Evolutionary conservation across 305 asterid genomes (phyloP).

Genomic region (Solanum aculeatissimum): DNA sequence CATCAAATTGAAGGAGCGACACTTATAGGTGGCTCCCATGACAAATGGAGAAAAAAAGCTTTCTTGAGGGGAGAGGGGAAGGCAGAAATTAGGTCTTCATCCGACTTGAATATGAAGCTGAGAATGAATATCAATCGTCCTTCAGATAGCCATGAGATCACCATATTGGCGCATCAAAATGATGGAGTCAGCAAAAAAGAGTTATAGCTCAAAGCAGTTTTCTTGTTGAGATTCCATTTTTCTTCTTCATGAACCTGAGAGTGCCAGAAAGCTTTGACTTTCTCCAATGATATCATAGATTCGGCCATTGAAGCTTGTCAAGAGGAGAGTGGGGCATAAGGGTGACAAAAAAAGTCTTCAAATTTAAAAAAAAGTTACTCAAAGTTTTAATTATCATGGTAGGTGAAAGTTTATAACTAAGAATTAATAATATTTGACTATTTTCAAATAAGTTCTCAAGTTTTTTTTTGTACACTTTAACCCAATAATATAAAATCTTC

Average conservation of each 20-base stretch:
- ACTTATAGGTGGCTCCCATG: neutral
- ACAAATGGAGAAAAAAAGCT: neutral
- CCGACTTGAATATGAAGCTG: neutral
- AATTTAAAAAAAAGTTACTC: too few relatives aligned
- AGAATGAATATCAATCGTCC: neutral
- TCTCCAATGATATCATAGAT: conserved; percentile 36
- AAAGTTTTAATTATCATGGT: too few relatives aligned
- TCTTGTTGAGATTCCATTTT: conserved; percentile 68
- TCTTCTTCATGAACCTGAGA: conserved; percentile 76
- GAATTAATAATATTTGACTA: too few relatives aligned
- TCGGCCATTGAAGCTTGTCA: conserved; percentile 36
- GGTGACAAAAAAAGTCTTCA: neutral
- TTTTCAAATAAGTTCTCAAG: too few relatives aligned
- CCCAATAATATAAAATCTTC: too few relatives aligned
- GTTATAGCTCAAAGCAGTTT: conserved; percentile 59
- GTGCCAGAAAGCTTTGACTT: conserved; percentile 61
- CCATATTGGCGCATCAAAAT: conserved; percentile 71
- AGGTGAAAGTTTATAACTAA: too few relatives aligned
- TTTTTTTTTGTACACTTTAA: too few relatives aligned
- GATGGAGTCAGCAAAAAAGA: conserved; percentile 73
- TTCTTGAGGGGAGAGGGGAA: too few relatives aligned
- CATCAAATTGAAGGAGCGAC: neutral
- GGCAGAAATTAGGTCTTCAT: neutral
- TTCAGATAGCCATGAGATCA: conserved; percentile 71
- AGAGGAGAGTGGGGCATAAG: neutral